Base-by-base conservation (phyloP, 352 stramenopile species). In the Globisporangium barbulae region DNA sequence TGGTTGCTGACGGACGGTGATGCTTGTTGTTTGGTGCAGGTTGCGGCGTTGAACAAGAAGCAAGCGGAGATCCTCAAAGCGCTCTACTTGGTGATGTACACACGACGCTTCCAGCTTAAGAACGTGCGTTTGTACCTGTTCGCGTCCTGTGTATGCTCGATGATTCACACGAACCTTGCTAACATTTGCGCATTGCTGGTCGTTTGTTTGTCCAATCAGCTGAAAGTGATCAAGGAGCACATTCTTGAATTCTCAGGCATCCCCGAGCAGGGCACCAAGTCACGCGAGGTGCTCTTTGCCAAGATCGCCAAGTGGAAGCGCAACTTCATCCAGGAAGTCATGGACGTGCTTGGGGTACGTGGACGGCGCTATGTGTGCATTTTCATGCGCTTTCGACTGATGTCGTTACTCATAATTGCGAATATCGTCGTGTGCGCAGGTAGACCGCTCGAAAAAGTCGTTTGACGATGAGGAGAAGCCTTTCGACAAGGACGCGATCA, bases 361-460 rank as follows among this genome's bases (percentile, higher is more conserved):
- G 10, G 10, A 15, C 48, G 31, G 5, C 31, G 48, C 30, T 59
- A n/a, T n/a, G n/a, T n/a, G n/a, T n/a, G n/a, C n/a, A 19, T 31
- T 31, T n/a, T 55, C 48, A 22, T 56, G 52, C 17, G 13, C n/a
- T 28, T 22, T 7, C 1, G 7, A 9, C 5, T 9, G 8, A 37
- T 54, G 22, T 22, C n/a, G 33, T 52, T 10, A 54, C 22, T 54
- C 48, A 54, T 8, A 37, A 3, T 48, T 15, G 22, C 55, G n/a
- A 21, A 33, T 60, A 10, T 21, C 22, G 5, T 59, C 4, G 53
- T 13, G 21, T n/a, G 57, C 57, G 4, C 37, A 93, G 84, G 78
- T 93, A n/a, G 81, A 94, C 58, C 81, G 85, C 21, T 94, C 85
- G 4, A 91, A 90, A 64, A 94, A 94, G 62, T 93, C 85, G 42